phyloP scores from a whole-genome alignment of 371 early-diverging fungal genomes.

The Circinella umbellata region DNA sequence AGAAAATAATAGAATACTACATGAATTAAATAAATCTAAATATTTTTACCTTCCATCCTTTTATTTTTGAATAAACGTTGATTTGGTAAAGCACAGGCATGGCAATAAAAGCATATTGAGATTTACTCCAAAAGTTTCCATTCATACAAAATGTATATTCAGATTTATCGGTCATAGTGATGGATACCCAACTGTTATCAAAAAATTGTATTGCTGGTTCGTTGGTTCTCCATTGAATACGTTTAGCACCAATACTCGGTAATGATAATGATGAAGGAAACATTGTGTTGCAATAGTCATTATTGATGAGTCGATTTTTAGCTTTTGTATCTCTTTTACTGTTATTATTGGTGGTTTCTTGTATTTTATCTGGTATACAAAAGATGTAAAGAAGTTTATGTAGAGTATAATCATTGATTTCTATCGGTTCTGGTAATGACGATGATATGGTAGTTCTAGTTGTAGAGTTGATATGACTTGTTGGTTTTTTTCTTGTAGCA shows the following conservation, averaged over 20 bases:
- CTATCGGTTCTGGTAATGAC: not conserved
- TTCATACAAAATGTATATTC: not conserved
- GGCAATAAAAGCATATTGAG: not conserved
- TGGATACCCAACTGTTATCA: not conserved
- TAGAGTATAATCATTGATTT: not conserved
- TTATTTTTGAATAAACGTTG: not conserved
- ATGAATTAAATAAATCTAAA: not conserved
- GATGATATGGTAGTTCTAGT: not conserved
- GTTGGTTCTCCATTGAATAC: not conserved
- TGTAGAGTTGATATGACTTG: not conserved
- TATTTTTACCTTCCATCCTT: not conserved
- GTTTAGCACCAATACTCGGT: not conserved
- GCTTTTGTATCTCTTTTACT: not conserved
- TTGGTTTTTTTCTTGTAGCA: not conserved
- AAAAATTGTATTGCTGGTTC: not conserved
- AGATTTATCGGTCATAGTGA: not conserved
- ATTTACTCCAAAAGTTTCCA: constrained; percentile 5
- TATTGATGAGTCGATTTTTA: too few species aligned
- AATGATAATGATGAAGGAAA: not conserved
- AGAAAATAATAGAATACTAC: too few species aligned
- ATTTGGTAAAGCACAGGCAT: not conserved
- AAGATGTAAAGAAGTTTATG: constrained; percentile 7
- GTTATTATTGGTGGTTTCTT: not conserved
- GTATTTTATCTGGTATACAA: not conserved
- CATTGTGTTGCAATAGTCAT: not conserved